Evolutionary conservation across 2,329 filamentous ascomycete species (phyloP).

Genomic region (Neonectria sp.): DNA sequence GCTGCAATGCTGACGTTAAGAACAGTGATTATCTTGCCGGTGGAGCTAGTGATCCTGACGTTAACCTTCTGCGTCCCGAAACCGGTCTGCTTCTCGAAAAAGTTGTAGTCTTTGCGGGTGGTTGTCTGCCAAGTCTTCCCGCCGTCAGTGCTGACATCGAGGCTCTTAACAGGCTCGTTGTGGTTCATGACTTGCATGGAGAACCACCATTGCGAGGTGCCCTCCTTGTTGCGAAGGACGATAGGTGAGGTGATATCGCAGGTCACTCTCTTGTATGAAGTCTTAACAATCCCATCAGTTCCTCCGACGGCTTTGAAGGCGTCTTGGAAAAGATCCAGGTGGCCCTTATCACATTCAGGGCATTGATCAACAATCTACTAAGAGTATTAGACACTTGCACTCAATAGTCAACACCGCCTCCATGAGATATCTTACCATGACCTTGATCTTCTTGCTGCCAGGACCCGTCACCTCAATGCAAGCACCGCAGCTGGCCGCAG

Average conservation of each 20-base stretch:
- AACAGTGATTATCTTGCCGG: constrained; percentile 66
- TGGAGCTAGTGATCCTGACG: constrained; percentile 68
- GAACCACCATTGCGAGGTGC: constrained; percentile 59
- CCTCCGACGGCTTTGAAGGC: constrained; percentile 57
- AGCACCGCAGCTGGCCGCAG: constrained; percentile 70
- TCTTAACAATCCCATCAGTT: constrained; percentile 54
- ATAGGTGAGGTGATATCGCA: constrained; percentile 61
- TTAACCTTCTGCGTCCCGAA: constrained; percentile 69
- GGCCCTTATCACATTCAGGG: constrained; percentile 56
- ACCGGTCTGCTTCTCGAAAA: constrained; percentile 72
- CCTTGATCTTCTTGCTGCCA: constrained; percentile 64
- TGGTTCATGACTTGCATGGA: constrained; percentile 74
- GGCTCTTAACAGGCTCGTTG: constrained; percentile 67
- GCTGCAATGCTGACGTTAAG: constrained; percentile 62
- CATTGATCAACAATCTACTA: constrained; percentile 61
- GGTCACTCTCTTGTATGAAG: constrained; percentile 54
- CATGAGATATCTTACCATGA: constrained; percentile 66
- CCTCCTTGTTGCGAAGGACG: constrained; percentile 60
- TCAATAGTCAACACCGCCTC: too few species aligned
- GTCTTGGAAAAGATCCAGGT: constrained; percentile 62
- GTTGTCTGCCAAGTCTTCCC: constrained; percentile 73
- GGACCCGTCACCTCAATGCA: constrained; percentile 74
- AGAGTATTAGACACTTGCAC: constrained; percentile 2
- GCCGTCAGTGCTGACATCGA: constrained; percentile 75
- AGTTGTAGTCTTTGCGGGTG: constrained; percentile 70